These are phyloP conservation scores for Tricholoma saponaceum DNA, from an alignment of 768 basidiomycete species.

Conservation along the genomic window DNA sequence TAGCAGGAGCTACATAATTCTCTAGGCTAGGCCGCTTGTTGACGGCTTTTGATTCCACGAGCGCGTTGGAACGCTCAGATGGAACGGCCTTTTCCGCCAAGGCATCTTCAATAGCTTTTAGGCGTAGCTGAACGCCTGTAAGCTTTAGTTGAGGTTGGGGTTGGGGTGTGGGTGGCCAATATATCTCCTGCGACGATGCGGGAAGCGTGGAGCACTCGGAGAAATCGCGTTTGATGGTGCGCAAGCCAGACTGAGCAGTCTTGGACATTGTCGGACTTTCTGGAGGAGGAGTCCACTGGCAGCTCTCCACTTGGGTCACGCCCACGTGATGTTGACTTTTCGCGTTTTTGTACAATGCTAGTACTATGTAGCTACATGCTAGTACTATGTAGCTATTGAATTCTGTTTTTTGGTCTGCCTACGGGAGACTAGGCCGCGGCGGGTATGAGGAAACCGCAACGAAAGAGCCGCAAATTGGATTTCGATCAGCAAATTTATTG, in stretches of 20 bases:
- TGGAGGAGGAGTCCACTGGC: background rate
- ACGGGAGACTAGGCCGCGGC: no score
- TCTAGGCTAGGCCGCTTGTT: conserved; percentile 37
- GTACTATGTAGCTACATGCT: no score
- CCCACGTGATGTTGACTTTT: background rate
- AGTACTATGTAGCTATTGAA: no score
- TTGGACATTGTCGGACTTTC: conserved; percentile 22
- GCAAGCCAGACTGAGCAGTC: conserved; percentile 54
- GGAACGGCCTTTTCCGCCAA: conserved; percentile 27
- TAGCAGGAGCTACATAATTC: conserved; percentile 20
- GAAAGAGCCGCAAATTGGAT: no score
- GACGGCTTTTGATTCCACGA: conserved; percentile 23
- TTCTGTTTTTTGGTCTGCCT: no score
- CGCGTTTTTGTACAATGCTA: no score
- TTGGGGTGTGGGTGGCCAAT: conserved; percentile 39
- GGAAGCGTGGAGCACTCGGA: conserved; percentile 31
- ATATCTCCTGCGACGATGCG: conserved; percentile 37
- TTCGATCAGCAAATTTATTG: background rate
- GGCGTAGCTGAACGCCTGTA: conserved; percentile 34
- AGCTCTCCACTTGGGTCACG: background rate
- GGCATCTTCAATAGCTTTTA: conserved; percentile 58
- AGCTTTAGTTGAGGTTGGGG: conserved; percentile 17
- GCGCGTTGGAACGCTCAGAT: conserved; percentile 18
- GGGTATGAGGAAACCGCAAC: no score
- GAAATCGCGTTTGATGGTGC: conserved; percentile 60